Percentiles rank a stretch among this genome's conserved stretches.
Evolutionary conservation across 192 early-diverging fungal genomes (phyloP).

Genomic region (Coemansia interrupta): DNA sequence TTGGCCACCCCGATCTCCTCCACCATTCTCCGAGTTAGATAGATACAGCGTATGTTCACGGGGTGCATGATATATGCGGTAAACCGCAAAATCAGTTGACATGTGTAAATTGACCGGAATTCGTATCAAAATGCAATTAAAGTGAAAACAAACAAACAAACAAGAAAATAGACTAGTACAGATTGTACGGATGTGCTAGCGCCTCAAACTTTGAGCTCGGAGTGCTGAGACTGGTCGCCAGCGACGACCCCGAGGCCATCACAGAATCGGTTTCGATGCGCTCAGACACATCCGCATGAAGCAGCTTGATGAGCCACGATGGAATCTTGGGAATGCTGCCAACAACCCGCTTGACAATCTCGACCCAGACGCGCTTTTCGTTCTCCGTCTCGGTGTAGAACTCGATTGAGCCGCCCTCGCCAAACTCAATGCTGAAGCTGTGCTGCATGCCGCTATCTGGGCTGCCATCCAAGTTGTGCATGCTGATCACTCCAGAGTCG

Average conservation of each 20-base stretch:
- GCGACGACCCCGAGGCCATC: constrained; percentile 27
- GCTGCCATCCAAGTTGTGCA: constrained; percentile 7
- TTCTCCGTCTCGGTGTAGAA: constrained; percentile 46
- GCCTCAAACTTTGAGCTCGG: constrained; percentile 44
- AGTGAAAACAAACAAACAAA: not conserved
- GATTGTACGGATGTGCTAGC: constrained; percentile 20
- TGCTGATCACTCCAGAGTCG: constrained; percentile 43
- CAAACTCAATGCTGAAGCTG: constrained; percentile 54
- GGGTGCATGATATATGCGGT: not conserved
- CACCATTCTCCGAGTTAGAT: not conserved
- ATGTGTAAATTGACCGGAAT: not conserved
- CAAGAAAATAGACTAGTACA: not conserved
- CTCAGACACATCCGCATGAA: constrained; percentile 49
- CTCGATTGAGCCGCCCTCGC: constrained; percentile 42
- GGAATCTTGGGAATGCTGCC: constrained; percentile 51
- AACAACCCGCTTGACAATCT: constrained; percentile 35
- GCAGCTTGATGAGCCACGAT: constrained; percentile 52
- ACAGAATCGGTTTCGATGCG: constrained; percentile 18
- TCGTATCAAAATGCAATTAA: not conserved
- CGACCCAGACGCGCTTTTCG: constrained; percentile 52
- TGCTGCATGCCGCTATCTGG: constrained; percentile 49
- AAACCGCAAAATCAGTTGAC: not conserved
- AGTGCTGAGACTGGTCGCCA: constrained; percentile 16
- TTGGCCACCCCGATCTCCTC: not conserved
- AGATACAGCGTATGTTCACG: not conserved